Evolutionary conservation across 202 grass and related monocot genomes (phyloP), one percentile per base, ranked within the genome.

Genomic region (Cymbopogon flexuosus): DNA sequence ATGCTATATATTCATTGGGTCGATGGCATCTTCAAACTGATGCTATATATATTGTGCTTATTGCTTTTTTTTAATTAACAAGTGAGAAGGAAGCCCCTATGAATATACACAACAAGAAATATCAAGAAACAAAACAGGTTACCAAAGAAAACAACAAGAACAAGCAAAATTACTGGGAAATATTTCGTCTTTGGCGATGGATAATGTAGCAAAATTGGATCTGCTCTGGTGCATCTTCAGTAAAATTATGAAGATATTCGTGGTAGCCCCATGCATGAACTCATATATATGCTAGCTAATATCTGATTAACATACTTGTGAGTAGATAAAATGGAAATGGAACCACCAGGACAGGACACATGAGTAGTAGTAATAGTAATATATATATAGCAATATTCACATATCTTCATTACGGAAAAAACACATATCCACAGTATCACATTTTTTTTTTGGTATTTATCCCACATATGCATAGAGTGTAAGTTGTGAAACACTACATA

Each of bases 401-500:
- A 82, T 74, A 78, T 66, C 11, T 72, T 52, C 12, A 41, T 34
- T 10, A 35, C 3, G 46, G 67, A 3, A 78, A 39, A 68, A 68
- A 36, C 35, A 14, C 23, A 27, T 76, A 73, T 89, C 31, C 73
- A 86, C 79, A 82, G 6, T 51, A 89, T 73, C 73, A 62, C 47
- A 72, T 34, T 76, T 39, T 31, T 31, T 78, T 74, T 77, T 30
- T 27, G 14, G n/a, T 33, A 68, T 68, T 79, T 68, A 69, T 56
- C 72, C 39, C 83, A 86, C 73, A 74, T 18, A 79, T 84, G 78
- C 81, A 80, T 86, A 69, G 83, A 75, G 49, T 79, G 69, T 73
- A 45, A 47, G 72, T 41, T 42, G 22, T 78, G 71, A 73, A 73
- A 74, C 49, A 69, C 79, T 81, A 81, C 67, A 62, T 68, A 68